Conservation (phyloP, 768 basidiomycete genomes). For the Pholiota molesta region DNA sequence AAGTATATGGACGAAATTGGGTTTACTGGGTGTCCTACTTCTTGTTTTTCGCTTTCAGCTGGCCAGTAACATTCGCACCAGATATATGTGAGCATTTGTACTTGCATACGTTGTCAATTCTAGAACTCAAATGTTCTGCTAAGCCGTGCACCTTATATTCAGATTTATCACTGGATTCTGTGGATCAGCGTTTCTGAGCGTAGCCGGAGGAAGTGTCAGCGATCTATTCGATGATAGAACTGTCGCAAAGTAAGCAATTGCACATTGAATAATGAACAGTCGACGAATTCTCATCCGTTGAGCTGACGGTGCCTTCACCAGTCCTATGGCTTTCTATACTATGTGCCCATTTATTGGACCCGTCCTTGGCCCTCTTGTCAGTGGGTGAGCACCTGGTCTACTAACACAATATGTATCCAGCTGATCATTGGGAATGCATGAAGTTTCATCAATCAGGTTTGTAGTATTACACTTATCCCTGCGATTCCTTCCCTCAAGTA, state of each 20-base stretch:
- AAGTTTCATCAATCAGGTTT: conserved; percentile 71
- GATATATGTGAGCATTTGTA: conserved; percentile 50
- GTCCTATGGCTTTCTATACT: conserved; percentile 59
- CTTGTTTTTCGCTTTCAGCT: conserved; percentile 64
- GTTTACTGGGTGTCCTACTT: conserved; percentile 66
- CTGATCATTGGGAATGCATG: not conserved
- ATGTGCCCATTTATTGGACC: conserved; percentile 56
- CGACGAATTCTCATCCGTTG: not conserved
- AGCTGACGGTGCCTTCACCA: conserved; percentile 7
- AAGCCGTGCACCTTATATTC: conserved; percentile 63
- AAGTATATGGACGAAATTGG: conserved; percentile 65
- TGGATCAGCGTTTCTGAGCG: conserved; percentile 59
- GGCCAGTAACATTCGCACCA: conserved; percentile 75
- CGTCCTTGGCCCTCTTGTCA: conserved; percentile 57
- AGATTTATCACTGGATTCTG: conserved; percentile 58
- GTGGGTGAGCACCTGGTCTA: conserved; percentile 44
- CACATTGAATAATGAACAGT: not conserved
- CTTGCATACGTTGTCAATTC: not conserved
- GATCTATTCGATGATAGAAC: conserved; percentile 58
- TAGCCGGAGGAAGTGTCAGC: conserved; percentile 57
- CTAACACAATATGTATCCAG: too few relatives aligned
- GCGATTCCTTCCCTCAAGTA: not conserved
- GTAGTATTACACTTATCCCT: conserved; percentile 8
- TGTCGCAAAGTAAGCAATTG: conserved; percentile 59
- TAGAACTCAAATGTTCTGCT: not conserved